Evolutionary conservation across 768 basidiomycete species (phyloP), one percentile per base, ranked within the genome.

Genomic region (Tricholomella constricta): DNA sequence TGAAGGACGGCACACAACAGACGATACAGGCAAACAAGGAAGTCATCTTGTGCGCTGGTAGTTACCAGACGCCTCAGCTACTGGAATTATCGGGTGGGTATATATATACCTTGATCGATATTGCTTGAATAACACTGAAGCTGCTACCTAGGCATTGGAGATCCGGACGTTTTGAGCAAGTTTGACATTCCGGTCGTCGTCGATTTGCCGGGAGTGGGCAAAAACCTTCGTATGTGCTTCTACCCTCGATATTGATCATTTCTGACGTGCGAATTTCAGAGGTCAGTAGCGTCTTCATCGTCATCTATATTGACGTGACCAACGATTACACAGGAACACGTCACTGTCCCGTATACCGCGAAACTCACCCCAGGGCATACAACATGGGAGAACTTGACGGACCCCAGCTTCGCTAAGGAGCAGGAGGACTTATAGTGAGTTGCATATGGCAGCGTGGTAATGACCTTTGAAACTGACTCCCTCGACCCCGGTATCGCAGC

Each of bases 1-100:
- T 37, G 25, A 43, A 56, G 15, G 52, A 36, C 25, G 58, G 58
- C 1, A 22, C 25, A 14, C 27, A 35, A 15, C 29, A 29, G 7
- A 44, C 23, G 5, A 20, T 60, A 8, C 14, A n/a, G 4, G 52
- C 49, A 0, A 45, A 35, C 6, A 51, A 36, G 27, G 58, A 60
- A 26, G 49, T 60, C 10, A 48, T 60, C 1, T 10, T 60, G 5
- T 20, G 45, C 14, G 49, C 52, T 20, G 51, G 51, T 14, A 35
- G 25, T 2, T 55, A 52, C 54, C 42, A 45, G 12, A 55, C 57
- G 1, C 52, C 57, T 7, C 54, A 56, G 43, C 27, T 59, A 12
- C 25, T 59, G 27, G 58, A 59, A 44, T 26, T 59, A 5, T 59
- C 54, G 2, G 58, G 58, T 59, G 22, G 32, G 40, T n/a, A n/a